Conservation (phyloP, 345 rosid species). For the Odontarrhena argentea region DNA sequence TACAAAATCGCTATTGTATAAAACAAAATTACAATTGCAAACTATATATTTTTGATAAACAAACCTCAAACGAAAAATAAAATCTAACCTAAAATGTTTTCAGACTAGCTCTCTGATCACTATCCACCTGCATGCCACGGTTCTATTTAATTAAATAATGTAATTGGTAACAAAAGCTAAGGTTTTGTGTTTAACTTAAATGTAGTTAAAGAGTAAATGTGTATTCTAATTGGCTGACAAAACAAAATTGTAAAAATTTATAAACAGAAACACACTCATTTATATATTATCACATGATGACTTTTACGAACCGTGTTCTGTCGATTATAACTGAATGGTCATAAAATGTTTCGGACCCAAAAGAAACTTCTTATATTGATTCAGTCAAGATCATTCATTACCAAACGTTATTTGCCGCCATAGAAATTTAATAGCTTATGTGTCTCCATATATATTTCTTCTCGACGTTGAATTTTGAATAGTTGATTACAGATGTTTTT, state of each 20-base stretch:
- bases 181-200: not conserved
- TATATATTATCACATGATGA: not conserved
- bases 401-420: not conserved
- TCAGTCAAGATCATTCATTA: conserved; percentile 21
- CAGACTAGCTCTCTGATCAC: not conserved
- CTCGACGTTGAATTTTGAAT: too few relatives aligned
- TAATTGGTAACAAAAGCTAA: not conserved
- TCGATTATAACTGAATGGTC: conserved; percentile 8
- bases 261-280: not conserved
- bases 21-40: too few relatives aligned
- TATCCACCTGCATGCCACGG: not conserved
- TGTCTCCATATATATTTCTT: not conserved
- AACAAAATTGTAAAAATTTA: not conserved
- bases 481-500: too few relatives aligned
- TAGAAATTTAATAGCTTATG: conserved; percentile 9
- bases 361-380: conserved; percentile 15
- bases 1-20: too few relatives aligned
- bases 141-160: not conserved
- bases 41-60: too few relatives aligned
- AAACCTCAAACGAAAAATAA: too few relatives aligned
- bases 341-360: not conserved
- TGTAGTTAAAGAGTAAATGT: too few relatives aligned
- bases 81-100: too few relatives aligned
- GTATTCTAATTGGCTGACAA: too few relatives aligned
- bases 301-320: not conserved